Base-by-base conservation (phyloP, 2,329 filamentous ascomycete species). In the Cytospora piceicola region DNA sequence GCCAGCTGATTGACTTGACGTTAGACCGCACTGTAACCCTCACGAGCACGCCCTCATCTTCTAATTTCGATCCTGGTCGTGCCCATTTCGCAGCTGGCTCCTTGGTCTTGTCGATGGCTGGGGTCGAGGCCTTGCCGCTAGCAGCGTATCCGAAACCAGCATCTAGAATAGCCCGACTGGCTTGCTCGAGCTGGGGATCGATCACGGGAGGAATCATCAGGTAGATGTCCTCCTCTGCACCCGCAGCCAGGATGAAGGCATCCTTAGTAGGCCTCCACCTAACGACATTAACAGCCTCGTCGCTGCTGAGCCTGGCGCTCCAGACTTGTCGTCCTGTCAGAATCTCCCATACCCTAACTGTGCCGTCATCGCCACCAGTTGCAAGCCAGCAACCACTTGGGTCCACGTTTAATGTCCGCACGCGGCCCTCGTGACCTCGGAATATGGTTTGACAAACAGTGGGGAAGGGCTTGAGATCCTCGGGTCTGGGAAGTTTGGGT, bases 391-490 rank as follows among this genome's bases (percentile, higher is more conserved):
- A 84, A 52, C 95, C 93, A 51, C 89, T 88, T 2, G 95, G 93
- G 75, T 97, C 94, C 69, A 98, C 88, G 9, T 92, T 85, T 17
- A 97, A 85, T 58, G 90, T 91, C 59, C 95, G 88, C 42, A 99
- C 94, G 63, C 93, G 88, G 20, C 94, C 94, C 69, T 93, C 88
- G 74, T 99, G 95, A 14, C 94, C 94, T 69, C 88, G 83, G 82
- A 95, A 98, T 15, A 96, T 85, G 7, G 93, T 92, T 54, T 94
- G 91, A 72, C 92, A 94, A 11, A 92, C 88, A 0, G 94, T 97
- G 17, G 95, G 95, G 83, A 98, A 99, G 2, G 95, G 95, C 73
- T 93, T 93, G 65, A 99, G 84, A 73, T 99, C 94, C 72, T 97
- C 92, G 0, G 95, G 94, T 67, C 91, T 92, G 9, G 96, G 95